Conservation (phyloP, 331 rosid genomes). For the Quercus tomentella region DNA sequence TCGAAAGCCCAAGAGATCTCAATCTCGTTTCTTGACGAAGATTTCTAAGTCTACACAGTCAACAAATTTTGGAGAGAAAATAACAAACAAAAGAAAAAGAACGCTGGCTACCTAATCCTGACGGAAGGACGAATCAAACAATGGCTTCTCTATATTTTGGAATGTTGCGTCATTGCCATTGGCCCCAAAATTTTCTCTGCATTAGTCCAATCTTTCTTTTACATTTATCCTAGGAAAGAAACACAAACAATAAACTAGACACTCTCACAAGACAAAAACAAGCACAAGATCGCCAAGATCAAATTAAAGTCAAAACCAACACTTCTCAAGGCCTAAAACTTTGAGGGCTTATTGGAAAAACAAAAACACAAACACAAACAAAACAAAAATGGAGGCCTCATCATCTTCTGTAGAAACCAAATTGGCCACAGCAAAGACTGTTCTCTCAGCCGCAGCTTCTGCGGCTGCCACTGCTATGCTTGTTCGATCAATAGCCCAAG, state of each 20-base stretch:
- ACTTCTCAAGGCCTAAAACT: not conserved
- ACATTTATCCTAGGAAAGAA: too few species aligned
- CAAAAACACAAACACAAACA: not conserved
- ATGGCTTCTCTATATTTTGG: too few species aligned
- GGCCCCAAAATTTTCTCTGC: not conserved
- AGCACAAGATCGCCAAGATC: not conserved
- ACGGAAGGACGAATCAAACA: too few species aligned
- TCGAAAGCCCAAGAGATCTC: not conserved
- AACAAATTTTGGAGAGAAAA: too few species aligned
- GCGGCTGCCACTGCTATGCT: conserved; percentile 56
- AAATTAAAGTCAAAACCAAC: not conserved
- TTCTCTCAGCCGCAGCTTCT: conserved; percentile 56
- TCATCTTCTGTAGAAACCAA: conserved; percentile 31
- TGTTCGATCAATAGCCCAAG: conserved; percentile 41
- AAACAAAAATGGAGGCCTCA: conserved; percentile 7
- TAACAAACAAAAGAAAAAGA: too few species aligned
- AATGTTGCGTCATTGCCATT: not conserved
- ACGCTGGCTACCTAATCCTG: not conserved
- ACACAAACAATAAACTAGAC: too few species aligned
- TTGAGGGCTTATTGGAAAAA: not conserved
- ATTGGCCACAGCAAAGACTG: conserved; percentile 45
- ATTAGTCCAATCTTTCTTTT: too few species aligned
- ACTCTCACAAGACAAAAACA: not conserved
- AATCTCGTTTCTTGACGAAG: not conserved
- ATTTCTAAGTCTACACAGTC: not conserved